These are phyloP conservation scores for Pseudognaphalium luteoalbum DNA, from an alignment of 129 eudicot species.

Conservation along the genomic window DNA sequence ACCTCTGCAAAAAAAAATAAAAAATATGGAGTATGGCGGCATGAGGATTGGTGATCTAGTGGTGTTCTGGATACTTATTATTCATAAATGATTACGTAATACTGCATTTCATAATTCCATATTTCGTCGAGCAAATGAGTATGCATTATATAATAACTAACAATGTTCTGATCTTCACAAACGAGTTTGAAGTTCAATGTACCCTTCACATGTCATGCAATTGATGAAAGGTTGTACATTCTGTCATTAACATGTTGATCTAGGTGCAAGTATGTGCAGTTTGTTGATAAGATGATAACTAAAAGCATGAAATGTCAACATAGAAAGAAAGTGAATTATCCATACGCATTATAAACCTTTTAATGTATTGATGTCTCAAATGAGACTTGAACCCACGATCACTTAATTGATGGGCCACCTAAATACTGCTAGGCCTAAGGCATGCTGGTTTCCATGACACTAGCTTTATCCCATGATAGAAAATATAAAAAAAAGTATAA, in stretches of 20 bases:
- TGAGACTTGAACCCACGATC: no score
- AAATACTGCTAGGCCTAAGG: no score
- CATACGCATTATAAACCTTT: no score
- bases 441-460: not conserved
- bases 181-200: not conserved
- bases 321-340: not conserved
- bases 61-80: not conserved
- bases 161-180: not conserved
- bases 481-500: not conserved
- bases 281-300: constrained; percentile 1
- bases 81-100: not conserved
- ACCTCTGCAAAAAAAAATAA: not conserved
- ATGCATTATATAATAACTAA: not conserved
- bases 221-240: not conserved
- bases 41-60: not conserved
- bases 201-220: not conserved
- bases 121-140: not conserved
- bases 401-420: no score
- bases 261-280: not conserved
- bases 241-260: not conserved
- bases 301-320: not conserved
- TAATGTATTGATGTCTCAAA: no score
- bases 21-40: not conserved
- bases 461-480: not conserved
- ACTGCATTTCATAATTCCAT: not conserved